These are phyloP conservation scores for Cryptosporidium sp. DNA, from an alignment of 169 alveolate genomes.

Conservation along the genomic window DNA sequence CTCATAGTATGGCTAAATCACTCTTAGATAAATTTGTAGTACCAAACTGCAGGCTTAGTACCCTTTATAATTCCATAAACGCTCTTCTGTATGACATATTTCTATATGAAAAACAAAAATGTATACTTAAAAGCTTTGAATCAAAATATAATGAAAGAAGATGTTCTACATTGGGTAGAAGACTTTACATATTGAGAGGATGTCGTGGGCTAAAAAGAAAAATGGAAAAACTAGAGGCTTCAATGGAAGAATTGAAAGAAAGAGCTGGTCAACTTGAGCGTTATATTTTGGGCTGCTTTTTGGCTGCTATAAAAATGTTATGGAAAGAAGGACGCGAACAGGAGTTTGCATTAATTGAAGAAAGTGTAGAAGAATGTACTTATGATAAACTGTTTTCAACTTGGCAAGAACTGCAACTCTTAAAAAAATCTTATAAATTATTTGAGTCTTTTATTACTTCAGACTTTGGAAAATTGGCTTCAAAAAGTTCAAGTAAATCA, in stretches of 20 bases:
- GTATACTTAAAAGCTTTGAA: not conserved
- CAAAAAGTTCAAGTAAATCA: not conserved
- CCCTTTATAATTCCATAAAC: not conserved
- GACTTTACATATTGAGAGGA: not conserved
- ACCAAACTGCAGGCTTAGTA: not conserved
- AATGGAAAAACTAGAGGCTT: not conserved
- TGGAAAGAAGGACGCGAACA: not conserved
- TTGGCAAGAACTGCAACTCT: not conserved
- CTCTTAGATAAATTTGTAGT: not conserved
- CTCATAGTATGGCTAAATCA: not conserved
- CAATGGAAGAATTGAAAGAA: not conserved
- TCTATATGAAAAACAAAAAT: not conserved
- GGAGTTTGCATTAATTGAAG: not conserved
- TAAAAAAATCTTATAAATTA: too few species aligned
- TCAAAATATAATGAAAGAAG: not conserved
- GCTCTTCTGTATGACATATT: not conserved
- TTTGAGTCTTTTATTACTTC: not conserved
- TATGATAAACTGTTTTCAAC: too few species aligned
- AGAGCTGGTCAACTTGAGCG: not conserved
- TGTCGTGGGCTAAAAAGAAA: not conserved
- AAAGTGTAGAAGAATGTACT: not conserved
- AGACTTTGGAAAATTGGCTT: too few species aligned
- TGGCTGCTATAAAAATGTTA: not conserved
- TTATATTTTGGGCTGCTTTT: not conserved
- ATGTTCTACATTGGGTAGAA: not conserved